Evolutionary conservation across 192 early-diverging fungal species (phyloP), one percentile per base, ranked within the genome.

Genomic region (Phycomyces blakesleeanus): DNA sequence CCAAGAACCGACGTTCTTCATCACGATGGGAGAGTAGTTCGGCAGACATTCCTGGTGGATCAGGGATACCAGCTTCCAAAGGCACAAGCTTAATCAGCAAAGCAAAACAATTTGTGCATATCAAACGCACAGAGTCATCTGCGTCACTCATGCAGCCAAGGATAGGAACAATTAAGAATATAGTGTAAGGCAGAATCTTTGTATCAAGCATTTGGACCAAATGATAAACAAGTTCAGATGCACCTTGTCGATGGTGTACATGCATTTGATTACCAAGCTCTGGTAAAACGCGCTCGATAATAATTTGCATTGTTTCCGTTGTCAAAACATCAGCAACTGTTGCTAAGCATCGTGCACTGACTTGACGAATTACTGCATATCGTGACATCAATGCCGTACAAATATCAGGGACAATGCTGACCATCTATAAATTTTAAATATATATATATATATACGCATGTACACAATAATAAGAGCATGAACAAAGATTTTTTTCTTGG

Each of bases 131-230:
- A 27, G 82, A 78, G 64, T 96, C 94, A 56, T 99, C 87, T 2
- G 85, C 79, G 76, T 99, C 97, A 60, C 93, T 95, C 94, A 99
- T 99, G 10, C 95, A 88, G 27, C 93, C 91, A 18, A 99, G 84
- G 29, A 99, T 85, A 0, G 97, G 97, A 14, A 97, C 91, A 57
- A 99, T 91, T 64, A 99, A 73, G 68, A 99, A 99, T 12, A 97
- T 90, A n/a, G 98, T 90, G 68, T 97, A 99, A 3, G 97, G 93
- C 39, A 99, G 74, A 47, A 97, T 87, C 61, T 81, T 82, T 50
- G 89, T 84, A 39, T 89, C 90, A 61, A 98, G 80, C 9, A 70
- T 73, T 55, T 89, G 81, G 10, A 96, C 89, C 2, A 96, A 73
- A 55, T 94, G 87, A 74, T 90, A 86, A 1, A 94, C 79, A 41